Conservation (phyloP, 2,329 filamentous ascomycete species). For the Claviceps sorghi region DNA sequence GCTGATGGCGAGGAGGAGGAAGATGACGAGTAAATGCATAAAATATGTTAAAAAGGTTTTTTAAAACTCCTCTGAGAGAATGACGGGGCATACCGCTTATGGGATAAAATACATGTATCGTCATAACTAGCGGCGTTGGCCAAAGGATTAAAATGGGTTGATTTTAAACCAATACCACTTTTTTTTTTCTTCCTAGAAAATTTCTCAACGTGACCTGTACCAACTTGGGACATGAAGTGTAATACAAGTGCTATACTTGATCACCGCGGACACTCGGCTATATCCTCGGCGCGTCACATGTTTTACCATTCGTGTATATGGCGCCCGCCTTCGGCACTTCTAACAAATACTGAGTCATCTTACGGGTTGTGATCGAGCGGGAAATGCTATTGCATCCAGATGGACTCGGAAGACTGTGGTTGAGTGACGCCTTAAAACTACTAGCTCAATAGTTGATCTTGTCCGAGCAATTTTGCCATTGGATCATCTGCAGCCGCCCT, state of each 20-base stretch:
- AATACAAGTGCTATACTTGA: background rate
- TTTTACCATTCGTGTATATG: background rate
- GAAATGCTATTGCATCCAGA: background rate
- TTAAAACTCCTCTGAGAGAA: conserved; percentile 14
- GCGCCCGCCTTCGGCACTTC: background rate
- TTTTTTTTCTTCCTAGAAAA: background rate
- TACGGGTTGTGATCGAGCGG: background rate
- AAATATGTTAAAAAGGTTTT: conserved; percentile 17
- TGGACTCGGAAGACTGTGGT: background rate
- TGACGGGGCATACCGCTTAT: conserved; percentile 21
- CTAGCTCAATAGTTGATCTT: conserved; percentile 45
- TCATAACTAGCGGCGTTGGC: conserved; percentile 39
- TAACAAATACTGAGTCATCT: background rate
- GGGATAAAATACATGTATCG: conserved; percentile 24
- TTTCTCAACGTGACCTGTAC: background rate
- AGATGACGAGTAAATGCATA: conserved; percentile 54
- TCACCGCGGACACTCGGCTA: background rate
- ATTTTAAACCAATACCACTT: conserved; percentile 18
- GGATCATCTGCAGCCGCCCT: conserved; percentile 63
- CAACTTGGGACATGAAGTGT: background rate
- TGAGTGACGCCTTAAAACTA: background rate
- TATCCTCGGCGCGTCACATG: background rate
- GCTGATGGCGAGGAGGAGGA: conserved; percentile 72
- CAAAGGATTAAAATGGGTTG: conserved; percentile 32
- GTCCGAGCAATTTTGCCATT: conserved; percentile 69